Evolutionary conservation across 2,329 filamentous ascomycete genomes (phyloP).

Genomic region (Fusarium chaquense): DNA sequence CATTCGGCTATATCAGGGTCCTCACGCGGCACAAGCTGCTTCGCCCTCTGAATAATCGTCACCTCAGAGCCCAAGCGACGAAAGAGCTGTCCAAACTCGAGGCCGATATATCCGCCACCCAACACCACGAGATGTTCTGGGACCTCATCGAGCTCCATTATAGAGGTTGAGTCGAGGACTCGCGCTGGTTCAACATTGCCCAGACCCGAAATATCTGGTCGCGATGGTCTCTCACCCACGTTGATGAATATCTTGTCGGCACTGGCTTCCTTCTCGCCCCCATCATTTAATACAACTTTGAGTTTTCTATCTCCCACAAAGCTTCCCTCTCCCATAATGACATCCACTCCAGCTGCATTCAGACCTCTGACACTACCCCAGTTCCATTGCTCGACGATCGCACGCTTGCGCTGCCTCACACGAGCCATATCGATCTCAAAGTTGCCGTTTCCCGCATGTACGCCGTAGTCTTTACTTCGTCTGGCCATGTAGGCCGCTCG

Average conservation of each 20-base stretch:
- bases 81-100: constrained; percentile 67
- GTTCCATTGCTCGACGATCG: constrained; percentile 64
- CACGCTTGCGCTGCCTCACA: constrained; percentile 64
- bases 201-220: constrained; percentile 54
- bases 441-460: constrained; percentile 48
- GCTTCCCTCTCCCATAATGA: constrained; percentile 59
- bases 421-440: constrained; percentile 60
- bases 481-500: constrained; percentile 60
- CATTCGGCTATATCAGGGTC: constrained; percentile 61
- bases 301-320: constrained; percentile 58
- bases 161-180: constrained; percentile 61
- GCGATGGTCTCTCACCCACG: constrained; percentile 58
- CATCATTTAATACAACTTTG: constrained; percentile 49
- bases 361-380: constrained; percentile 60
- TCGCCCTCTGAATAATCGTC: constrained; percentile 59
- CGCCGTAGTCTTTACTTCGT: constrained; percentile 60
- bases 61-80: constrained; percentile 62
- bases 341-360: constrained; percentile 56
- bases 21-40: constrained; percentile 59
- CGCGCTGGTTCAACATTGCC: constrained; percentile 51
- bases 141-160: constrained; percentile 60
- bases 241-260: constrained; percentile 61
- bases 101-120: constrained; percentile 65
- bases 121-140: constrained; percentile 63
- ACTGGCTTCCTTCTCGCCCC: constrained; percentile 51